Percentiles rank a stretch among this genome's conserved stretches.
Conservation (phyloP, 164 flowering plant genomes). For the Stephania yunnanensis region DNA sequence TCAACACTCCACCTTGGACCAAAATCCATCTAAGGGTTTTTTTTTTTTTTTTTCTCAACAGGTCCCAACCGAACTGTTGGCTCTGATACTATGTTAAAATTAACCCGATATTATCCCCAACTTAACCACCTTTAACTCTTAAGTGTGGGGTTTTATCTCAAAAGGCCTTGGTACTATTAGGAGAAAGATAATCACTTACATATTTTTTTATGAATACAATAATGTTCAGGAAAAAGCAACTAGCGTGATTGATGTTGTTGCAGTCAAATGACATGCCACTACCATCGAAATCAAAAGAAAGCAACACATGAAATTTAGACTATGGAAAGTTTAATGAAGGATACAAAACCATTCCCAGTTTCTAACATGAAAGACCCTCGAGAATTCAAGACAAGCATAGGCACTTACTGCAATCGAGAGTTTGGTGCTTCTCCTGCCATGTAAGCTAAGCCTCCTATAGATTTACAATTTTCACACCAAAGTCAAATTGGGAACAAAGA, state of each 20-base stretch:
- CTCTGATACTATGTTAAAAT: too few species aligned
- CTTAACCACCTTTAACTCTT: too few species aligned
- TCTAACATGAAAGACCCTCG: background rate
- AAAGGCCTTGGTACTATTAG: too few species aligned
- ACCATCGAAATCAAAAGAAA: too few species aligned
- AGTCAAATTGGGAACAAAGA: slow-evolving; percentile 4
- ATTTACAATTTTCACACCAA: slow-evolving; percentile 5
- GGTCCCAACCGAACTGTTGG: too few species aligned
- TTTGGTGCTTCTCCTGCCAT: slow-evolving; percentile 46
- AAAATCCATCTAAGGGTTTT: too few species aligned
- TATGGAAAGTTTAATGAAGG: background rate
- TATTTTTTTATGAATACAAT: too few species aligned
- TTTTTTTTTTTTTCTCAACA: too few species aligned
- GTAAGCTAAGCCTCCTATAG: slow-evolving; percentile 53
- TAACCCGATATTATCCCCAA: too few species aligned
- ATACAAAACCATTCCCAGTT: background rate
- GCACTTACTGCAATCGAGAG: slow-evolving; percentile 65
- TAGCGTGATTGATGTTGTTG: background rate
- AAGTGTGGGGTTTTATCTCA: too few species aligned
- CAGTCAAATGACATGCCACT: background rate
- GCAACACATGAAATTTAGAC: background rate
- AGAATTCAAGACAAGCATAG: background rate
- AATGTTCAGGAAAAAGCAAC: background rate
- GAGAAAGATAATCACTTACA: too few species aligned
- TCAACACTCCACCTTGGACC: too few species aligned